Percentiles rank a stretch among this genome's conserved stretches.
These are phyloP conservation scores for Penicillium herquei DNA, from an alignment of 495 filamentous ascomycete genomes.

Conservation along the genomic window DNA sequence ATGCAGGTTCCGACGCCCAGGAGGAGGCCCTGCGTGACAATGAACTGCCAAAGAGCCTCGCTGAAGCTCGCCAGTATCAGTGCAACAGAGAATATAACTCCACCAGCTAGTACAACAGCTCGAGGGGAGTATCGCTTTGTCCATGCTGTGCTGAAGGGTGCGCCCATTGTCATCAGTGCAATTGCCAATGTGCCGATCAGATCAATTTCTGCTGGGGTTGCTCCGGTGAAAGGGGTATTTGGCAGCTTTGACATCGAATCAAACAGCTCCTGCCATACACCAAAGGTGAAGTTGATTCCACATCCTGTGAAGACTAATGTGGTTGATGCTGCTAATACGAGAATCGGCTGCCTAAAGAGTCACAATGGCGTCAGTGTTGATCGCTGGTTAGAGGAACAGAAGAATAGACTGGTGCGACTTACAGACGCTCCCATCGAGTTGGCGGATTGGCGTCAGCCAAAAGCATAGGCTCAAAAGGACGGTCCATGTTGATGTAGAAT, in stretches of 20 bases:
- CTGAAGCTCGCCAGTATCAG: slow-evolving; percentile 36
- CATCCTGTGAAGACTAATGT: slow-evolving; percentile 35
- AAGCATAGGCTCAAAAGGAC: slow-evolving; percentile 10
- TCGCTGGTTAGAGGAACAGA: too few species aligned
- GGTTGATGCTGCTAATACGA: slow-evolving; percentile 31
- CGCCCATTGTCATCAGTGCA: slow-evolving; percentile 44
- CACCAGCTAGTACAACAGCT: slow-evolving; percentile 28
- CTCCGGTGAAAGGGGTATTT: slow-evolving; percentile 34
- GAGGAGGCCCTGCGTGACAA: slow-evolving; percentile 39
- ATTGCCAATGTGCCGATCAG: slow-evolving; percentile 45
- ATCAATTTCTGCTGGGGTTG: slow-evolving; percentile 39
- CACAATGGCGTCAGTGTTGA: too few species aligned
- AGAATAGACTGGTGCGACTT: slow-evolving; percentile 1
- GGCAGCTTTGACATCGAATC: slow-evolving; percentile 32
- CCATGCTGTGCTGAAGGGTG: slow-evolving; percentile 37
- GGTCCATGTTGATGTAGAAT: slow-evolving; percentile 5
- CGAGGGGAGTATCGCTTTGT: slow-evolving; percentile 35
- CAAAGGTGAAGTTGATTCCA: slow-evolving; percentile 45
- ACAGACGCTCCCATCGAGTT: slow-evolving; percentile 7
- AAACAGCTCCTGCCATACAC: slow-evolving; percentile 47
- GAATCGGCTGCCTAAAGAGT: slow-evolving; percentile 15
- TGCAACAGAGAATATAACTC: slow-evolving; percentile 26
- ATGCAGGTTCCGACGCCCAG: slow-evolving; percentile 37
- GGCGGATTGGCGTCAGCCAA: not conserved
- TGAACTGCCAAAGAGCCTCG: slow-evolving; percentile 38